These are phyloP conservation scores for Aurinia saxatilis DNA, from an alignment of 345 rosid species.

Conservation along the genomic window DNA sequence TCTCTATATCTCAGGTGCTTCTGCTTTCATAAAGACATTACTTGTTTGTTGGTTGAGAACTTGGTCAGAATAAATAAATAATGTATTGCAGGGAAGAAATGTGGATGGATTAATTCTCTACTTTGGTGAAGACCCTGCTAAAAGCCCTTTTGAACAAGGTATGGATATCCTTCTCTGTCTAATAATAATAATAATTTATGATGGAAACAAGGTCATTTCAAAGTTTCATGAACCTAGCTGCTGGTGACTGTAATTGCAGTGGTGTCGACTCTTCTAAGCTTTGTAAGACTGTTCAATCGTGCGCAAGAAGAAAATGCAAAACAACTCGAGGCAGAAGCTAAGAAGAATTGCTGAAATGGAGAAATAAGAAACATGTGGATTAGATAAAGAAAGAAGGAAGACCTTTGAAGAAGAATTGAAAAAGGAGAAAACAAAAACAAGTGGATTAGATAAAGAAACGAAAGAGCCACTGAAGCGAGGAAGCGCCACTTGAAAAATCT, in stretches of 20 bases:
- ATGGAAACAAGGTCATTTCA: neutral
- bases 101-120: conserved; percentile 84
- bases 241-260: conserved; percentile 37
- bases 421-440: conserved; percentile 1
- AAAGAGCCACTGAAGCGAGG: neutral
- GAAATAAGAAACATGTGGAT: conserved; percentile 32
- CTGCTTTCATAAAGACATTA: no score
- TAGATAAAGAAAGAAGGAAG: conserved; percentile 33
- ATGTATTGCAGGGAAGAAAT: conserved; percentile 60
- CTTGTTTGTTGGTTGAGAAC: no score
- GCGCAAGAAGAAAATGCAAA: conserved; percentile 77
- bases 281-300: conserved; percentile 69
- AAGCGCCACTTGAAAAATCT: neutral
- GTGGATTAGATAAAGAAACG: conserved; percentile 14
- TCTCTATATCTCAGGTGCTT: no score
- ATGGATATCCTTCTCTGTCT: neutral
- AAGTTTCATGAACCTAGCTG: neutral
- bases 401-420: conserved; percentile 10
- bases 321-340: conserved; percentile 62
- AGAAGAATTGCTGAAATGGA: conserved; percentile 47
- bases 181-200: no score
- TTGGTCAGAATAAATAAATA: neutral
- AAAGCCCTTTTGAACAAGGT: conserved; percentile 94
- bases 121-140: conserved; percentile 96
- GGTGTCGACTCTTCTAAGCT: conserved; percentile 65